Evolutionary conservation across 208 protist species (phyloP).

Genomic region (Sergeia podlipaevii): DNA sequence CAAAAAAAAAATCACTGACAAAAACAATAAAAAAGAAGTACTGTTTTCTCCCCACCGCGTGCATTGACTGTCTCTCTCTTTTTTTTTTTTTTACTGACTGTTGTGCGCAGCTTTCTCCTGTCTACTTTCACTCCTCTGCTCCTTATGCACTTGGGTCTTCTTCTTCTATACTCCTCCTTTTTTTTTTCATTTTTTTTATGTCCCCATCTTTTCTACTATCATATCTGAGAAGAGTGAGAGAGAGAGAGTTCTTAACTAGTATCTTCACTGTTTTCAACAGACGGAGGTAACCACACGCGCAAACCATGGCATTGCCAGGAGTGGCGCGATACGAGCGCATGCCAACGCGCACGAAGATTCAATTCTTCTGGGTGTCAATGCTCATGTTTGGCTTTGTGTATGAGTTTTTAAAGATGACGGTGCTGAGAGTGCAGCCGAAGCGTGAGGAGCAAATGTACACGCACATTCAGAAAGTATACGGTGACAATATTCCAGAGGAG

Average conservation of each 20-base stretch:
- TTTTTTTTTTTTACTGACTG: conserved; percentile 6
- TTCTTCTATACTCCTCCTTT: neutral
- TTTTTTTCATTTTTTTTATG: conserved; percentile 3
- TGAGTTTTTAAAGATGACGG: conserved; percentile 73
- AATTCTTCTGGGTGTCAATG: conserved; percentile 79
- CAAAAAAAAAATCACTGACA: too few species aligned
- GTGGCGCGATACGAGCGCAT: conserved; percentile 77
- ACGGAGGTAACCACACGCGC: neutral
- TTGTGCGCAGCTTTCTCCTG: conserved; percentile 1
- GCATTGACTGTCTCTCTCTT: conserved; percentile 3
- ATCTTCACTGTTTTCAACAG: neutral
- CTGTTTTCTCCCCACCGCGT: neutral
- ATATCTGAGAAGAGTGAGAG: too few species aligned
- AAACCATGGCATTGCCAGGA: conserved; percentile 54
- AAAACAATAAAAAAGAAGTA: conserved; percentile 2
- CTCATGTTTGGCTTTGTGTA: conserved; percentile 75
- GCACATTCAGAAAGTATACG: conserved; percentile 62
- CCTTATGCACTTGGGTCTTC: neutral
- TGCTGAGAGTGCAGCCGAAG: conserved; percentile 72
- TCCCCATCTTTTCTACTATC: neutral
- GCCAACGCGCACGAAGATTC: conserved; percentile 68
- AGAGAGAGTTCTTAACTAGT: too few species aligned
- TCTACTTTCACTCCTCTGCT: neutral
- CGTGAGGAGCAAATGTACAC: conserved; percentile 86
- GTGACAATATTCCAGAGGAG: conserved; percentile 69